A percentile compares a stretch with the other conserved stretches of the same genome.
Conservation (phyloP, 106 monocot genomes). For the Vanilla planifolia region DNA sequence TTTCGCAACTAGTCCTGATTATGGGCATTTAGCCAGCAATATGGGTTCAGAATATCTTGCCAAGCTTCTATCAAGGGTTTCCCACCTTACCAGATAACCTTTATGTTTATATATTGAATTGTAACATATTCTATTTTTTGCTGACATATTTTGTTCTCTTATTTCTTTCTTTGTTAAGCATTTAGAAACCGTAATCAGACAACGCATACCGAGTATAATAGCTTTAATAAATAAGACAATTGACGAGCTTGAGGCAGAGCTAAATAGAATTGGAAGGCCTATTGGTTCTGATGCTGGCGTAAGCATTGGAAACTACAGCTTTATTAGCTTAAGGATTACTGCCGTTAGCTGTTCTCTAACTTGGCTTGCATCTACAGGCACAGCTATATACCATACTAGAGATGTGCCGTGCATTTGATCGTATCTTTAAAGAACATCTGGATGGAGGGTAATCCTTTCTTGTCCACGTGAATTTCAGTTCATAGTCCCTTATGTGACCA, state of each 20-base stretch:
- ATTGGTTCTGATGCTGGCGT: constrained; percentile 92
- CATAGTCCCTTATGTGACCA: too few relatives aligned
- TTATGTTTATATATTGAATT: not conserved
- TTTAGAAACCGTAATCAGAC: constrained; percentile 82
- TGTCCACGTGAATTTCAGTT: too few relatives aligned
- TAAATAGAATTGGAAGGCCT: constrained; percentile 88
- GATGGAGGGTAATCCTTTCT: constrained; percentile 99
- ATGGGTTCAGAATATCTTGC: constrained; percentile 99
- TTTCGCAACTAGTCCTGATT: constrained; percentile 86
- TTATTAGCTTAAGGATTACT: not conserved
- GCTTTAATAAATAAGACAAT: constrained; percentile 94
- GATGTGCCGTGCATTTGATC: constrained; percentile 99
- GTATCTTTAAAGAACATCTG: constrained; percentile 93
- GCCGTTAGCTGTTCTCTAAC: not conserved
- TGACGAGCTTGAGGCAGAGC: constrained; percentile 82
- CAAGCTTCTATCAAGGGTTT: constrained; percentile 86
- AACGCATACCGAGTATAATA: constrained; percentile 88
- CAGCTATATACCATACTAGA: constrained; percentile 96
- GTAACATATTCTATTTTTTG: not conserved
- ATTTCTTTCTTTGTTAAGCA: constrained; percentile 71
- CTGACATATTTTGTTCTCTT: not conserved
- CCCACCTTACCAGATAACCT: not conserved
- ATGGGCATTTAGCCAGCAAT: constrained; percentile 88
- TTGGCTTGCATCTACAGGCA: constrained; percentile 43
- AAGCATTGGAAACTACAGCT: constrained; percentile 12